phyloP scores from a whole-genome alignment of 345 rosid species.

The Populus euphratica region DNA sequence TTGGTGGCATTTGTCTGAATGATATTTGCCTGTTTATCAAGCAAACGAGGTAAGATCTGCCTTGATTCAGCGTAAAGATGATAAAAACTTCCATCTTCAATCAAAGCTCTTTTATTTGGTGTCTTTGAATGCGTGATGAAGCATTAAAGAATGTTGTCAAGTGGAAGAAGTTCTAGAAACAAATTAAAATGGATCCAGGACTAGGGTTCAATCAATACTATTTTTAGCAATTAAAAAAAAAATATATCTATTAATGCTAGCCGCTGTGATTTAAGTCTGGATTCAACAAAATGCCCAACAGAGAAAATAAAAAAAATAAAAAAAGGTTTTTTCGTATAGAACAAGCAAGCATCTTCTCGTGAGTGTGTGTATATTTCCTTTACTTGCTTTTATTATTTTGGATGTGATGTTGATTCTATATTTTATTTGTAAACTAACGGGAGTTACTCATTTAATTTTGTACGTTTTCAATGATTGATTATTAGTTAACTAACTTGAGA shows the following conservation, averaged over 20 bases:
- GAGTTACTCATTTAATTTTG: too few species aligned
- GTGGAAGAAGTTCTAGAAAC: neutral
- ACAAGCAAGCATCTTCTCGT: too few species aligned
- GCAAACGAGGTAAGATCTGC: conserved; percentile 6
- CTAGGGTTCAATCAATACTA: neutral
- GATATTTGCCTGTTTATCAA: conserved; percentile 26
- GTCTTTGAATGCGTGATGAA: conserved; percentile 8
- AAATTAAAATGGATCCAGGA: neutral
- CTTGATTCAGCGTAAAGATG: conserved; percentile 19
- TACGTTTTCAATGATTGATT: neutral
- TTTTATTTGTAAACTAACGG: too few species aligned
- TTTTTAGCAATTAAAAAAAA: neutral
- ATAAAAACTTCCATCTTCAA: conserved; percentile 15
- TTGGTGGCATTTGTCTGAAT: conserved; percentile 9
- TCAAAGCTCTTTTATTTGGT: neutral
- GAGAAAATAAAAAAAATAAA: too few species aligned
- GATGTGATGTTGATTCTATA: too few species aligned
- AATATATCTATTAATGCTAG: neutral
- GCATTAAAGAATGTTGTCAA: neutral
- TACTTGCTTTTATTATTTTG: too few species aligned
- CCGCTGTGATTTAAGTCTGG: too few species aligned
- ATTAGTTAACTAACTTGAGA: too few species aligned
- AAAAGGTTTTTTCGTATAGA: too few species aligned
- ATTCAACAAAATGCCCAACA: too few species aligned
- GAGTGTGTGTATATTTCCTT: too few species aligned